phyloP scores from a whole-genome alignment of 306 rosid genomes.

The Carpinus fangiana region DNA sequence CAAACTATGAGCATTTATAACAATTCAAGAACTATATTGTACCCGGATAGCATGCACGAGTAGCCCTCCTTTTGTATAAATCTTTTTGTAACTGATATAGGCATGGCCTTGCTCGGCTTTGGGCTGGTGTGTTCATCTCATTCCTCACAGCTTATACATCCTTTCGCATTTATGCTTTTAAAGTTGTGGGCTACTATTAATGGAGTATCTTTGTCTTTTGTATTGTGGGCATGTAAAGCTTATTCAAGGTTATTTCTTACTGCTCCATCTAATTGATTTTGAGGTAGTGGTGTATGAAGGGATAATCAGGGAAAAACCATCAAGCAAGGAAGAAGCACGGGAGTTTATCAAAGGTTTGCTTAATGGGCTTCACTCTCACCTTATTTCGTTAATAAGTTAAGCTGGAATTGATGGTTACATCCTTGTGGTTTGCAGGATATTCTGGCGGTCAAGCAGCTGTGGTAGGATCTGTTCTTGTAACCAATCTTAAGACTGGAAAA shows the following conservation, averaged over 20 bases:
- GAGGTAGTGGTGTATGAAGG: slow-evolving; percentile 92
- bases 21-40: not conserved
- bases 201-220: slow-evolving; percentile 20
- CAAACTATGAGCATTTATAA: not conserved
- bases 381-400: not conserved
- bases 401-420: slow-evolving; percentile 21
- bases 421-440: slow-evolving; percentile 61
- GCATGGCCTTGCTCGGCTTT: not conserved
- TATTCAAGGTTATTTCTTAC: slow-evolving; percentile 28
- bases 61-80: not conserved
- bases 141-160: slow-evolving; percentile 10
- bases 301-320: slow-evolving; percentile 79
- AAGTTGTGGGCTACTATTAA: slow-evolving; percentile 5
- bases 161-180: slow-evolving; percentile 1
- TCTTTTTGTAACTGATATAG: not conserved
- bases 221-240: slow-evolving; percentile 20
- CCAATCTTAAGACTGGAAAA: slow-evolving; percentile 80
- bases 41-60: not conserved
- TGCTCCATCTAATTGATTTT: slow-evolving; percentile 32
- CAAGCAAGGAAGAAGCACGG: slow-evolving; percentile 78
- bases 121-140: not conserved
- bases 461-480: slow-evolving; percentile 79
- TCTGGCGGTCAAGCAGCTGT: slow-evolving; percentile 86
- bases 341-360: slow-evolving; percentile 77
- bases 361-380: slow-evolving; percentile 10